Conservation (phyloP, 192 early-diverging fungal species). For the Neocallimastix lanati region DNA sequence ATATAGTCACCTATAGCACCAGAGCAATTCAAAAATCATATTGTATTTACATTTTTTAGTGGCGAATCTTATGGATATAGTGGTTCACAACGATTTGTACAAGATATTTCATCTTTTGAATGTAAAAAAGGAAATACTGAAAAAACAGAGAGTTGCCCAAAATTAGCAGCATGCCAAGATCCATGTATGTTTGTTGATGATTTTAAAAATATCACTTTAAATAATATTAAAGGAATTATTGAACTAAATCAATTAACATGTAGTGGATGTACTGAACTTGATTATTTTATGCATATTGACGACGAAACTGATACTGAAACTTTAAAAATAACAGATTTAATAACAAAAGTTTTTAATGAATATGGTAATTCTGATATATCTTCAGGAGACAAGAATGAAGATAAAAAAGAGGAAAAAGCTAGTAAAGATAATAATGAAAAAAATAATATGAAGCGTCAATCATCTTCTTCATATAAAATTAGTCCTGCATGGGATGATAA, state of each 20-base stretch:
- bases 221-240: conserved; percentile 46
- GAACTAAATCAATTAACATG: conserved; percentile 24
- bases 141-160: conserved; percentile 5
- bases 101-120: conserved; percentile 40
- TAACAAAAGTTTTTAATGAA: conserved; percentile 3
- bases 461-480: neutral
- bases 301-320: conserved; percentile 5
- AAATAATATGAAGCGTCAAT: neutral
- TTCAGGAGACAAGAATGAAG: conserved; percentile 15
- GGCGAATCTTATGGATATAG: conserved; percentile 55
- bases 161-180: conserved; percentile 24
- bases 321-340: conserved; percentile 1
- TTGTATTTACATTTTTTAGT: conserved; percentile 56
- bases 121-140: conserved; percentile 24
- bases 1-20: conserved; percentile 19
- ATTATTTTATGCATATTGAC: conserved; percentile 23
- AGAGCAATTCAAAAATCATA: conserved; percentile 33
- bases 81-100: conserved; percentile 65
- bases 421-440: neutral
- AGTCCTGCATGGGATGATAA: neutral
- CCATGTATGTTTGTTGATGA: conserved; percentile 46
- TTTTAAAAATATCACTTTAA: conserved; percentile 44
- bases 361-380: conserved; percentile 10
- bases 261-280: conserved; percentile 1
- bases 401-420: conserved; percentile 2